A percentile compares a stretch with the other conserved stretches of the same genome.
phyloP scores from a whole-genome alignment of 257 asterid species.

The Penstemon eatonii region DNA sequence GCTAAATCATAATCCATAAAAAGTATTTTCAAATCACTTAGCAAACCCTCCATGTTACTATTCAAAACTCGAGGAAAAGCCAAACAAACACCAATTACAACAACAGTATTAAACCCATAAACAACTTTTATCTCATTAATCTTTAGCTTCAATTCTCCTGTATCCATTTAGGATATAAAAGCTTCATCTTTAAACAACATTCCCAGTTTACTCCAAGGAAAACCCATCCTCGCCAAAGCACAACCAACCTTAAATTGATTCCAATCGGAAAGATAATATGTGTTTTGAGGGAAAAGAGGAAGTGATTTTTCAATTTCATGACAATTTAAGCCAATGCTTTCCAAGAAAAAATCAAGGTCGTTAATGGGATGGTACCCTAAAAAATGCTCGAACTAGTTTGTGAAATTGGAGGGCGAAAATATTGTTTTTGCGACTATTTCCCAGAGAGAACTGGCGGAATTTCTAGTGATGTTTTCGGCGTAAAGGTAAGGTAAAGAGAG shows the following conservation, averaged over 20 bases:
- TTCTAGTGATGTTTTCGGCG: constrained; percentile 55
- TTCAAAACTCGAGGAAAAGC: constrained; percentile 48
- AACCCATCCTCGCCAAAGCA: constrained; percentile 54
- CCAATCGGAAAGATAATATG: constrained; percentile 51
- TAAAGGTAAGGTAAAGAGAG: constrained; percentile 55
- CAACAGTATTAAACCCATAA: constrained; percentile 43
- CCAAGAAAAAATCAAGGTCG: constrained; percentile 61
- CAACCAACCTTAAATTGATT: constrained; percentile 45
- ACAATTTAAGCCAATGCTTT: constrained; percentile 54
- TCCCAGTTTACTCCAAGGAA: constrained; percentile 63
- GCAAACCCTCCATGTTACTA: constrained; percentile 42
- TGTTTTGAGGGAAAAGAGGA: constrained; percentile 28
- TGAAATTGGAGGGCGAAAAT: constrained; percentile 35
- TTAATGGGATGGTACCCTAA: constrained; percentile 72
- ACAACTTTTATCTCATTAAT: constrained; percentile 37
- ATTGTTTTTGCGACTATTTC: constrained; percentile 39
- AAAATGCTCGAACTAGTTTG: constrained; percentile 39
- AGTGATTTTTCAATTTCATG: constrained; percentile 20
- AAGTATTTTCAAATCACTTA: constrained; percentile 47
- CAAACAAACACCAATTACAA: constrained; percentile 54
- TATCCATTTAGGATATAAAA: constrained; percentile 31
- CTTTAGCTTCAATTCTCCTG: constrained; percentile 29
- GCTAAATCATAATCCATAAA: constrained; percentile 49
- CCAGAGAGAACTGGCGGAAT: constrained; percentile 48
- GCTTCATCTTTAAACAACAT: constrained; percentile 39